Conservation (phyloP, 2,329 filamentous ascomycete genomes). For the Emmonsiellopsis sp. region DNA sequence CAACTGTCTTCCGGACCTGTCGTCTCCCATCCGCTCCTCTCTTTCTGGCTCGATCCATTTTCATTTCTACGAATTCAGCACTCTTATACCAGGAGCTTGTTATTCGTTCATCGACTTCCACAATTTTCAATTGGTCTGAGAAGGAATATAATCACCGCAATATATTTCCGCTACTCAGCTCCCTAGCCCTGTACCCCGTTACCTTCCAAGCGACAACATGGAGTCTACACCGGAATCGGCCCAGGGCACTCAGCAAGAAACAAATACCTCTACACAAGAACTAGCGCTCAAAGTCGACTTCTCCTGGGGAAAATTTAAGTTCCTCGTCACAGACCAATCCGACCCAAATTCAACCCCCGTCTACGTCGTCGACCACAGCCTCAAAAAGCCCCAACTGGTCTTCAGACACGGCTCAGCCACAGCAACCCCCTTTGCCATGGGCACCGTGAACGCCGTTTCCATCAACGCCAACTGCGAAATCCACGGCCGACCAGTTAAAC, state of each 20-base stretch:
- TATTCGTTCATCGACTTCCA: too few species aligned
- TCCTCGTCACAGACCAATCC: conserved; percentile 13
- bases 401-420: conserved; percentile 14
- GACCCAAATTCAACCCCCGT: conserved; percentile 9
- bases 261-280: background rate
- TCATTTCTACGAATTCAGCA: too few species aligned
- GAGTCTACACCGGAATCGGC: background rate
- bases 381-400: conserved; percentile 11
- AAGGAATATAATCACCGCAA: too few species aligned
- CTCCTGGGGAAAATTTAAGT: conserved; percentile 18
- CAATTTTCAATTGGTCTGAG: too few species aligned
- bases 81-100: too few species aligned
- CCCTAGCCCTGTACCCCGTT: too few species aligned
- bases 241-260: background rate
- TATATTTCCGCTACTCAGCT: too few species aligned
- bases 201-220: background rate
- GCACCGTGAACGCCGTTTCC: conserved; percentile 15
- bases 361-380: conserved; percentile 16
- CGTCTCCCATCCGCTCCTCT: too few species aligned
- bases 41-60: too few species aligned
- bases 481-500: conserved; percentile 14
- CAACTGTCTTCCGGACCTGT: too few species aligned
- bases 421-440: conserved; percentile 9
- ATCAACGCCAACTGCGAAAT: conserved; percentile 21
- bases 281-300: conserved; percentile 16